Evolutionary conservation across 2,329 filamentous ascomycete species (phyloP).

Genomic region (Alternaria novae-zelandiae): DNA sequence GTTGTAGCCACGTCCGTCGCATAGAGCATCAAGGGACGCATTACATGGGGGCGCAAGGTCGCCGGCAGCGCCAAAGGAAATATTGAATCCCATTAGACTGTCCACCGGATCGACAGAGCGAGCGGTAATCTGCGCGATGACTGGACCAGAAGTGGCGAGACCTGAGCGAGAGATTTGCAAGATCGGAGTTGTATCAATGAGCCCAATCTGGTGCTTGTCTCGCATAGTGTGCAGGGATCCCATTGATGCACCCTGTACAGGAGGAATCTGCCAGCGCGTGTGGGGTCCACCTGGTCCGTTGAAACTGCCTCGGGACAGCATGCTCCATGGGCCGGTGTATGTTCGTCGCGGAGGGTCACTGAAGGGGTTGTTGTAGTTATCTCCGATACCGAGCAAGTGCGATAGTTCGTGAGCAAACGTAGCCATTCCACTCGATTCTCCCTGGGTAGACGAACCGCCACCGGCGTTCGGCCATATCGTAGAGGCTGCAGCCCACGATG

Average conservation of each 20-base stretch:
- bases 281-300: constrained; percentile 62
- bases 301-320: constrained; percentile 61
- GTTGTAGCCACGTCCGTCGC: constrained; percentile 60
- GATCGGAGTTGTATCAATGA: constrained; percentile 54
- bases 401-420: constrained; percentile 62
- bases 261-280: constrained; percentile 60
- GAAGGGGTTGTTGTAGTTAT: constrained; percentile 65
- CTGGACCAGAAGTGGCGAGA: constrained; percentile 52
- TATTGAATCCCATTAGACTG: constrained; percentile 57
- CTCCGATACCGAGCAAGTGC: constrained; percentile 60
- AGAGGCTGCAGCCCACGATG: constrained; percentile 59
- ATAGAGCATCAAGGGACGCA: constrained; percentile 52
- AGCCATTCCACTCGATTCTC: constrained; percentile 60
- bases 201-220: constrained; percentile 60
- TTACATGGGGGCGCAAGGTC: constrained; percentile 57
- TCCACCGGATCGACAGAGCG: constrained; percentile 53
- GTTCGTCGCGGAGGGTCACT: constrained; percentile 53
- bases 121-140: constrained; percentile 57
- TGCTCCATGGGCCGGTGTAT: constrained; percentile 61
- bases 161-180: constrained; percentile 55
- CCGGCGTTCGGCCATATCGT: constrained; percentile 63
- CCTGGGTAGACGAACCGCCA: constrained; percentile 60
- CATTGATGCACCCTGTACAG: constrained; percentile 56
- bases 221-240: constrained; percentile 61
- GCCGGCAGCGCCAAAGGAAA: constrained; percentile 49